Base-by-base conservation (phyloP, 2,329 filamentous ascomycete species). In the Epicoccum sorghinum region DNA sequence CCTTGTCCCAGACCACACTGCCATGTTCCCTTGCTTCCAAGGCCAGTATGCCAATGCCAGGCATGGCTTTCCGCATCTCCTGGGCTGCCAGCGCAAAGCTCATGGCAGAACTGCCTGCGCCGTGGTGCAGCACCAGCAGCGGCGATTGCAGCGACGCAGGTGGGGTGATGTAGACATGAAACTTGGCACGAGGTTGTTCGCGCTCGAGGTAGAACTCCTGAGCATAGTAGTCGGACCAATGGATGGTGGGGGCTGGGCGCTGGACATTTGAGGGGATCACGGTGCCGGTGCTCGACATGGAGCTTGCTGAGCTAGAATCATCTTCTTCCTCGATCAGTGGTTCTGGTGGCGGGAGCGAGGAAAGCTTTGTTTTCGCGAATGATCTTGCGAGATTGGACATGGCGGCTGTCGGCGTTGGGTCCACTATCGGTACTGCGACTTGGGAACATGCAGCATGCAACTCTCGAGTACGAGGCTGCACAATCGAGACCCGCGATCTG, bases 201-300 rank as follows among this genome's bases (percentile, higher is more conserved):
- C 42, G 77, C 77, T 83, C 79, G 45, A 98, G 81, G 67, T 86
- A 91, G 51, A 98, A 81, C 72, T 98, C 93, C 66, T 92, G 87
- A 61, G 91, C 86, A 77, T 97, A 98, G 78, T 92, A 98, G 33
- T 89, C 86, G 23, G 90, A 91, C 95, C 95, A 99, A 51, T 87
- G 86, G 40, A 89, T 84, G 29, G 84, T 81, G 48, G 84, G 80
- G 44, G 83, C 67, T 27, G 75, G 79, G 58, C 87, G 88, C 64
- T 88, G 85, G 62, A 84, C 88, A 6, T 86, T 84, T 4, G 89
- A 90, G 0, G 93, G 91, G 59, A 91, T 88, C 57, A 98, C 83
- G n/a, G 93, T 98, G 24, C 93, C 92, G 3, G 92, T 91, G 1
- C 93, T 97, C 3, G 93, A 96, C 33, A 91, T 88, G n/a, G 92